Conservation (phyloP, 805 yeast species). For the Hemisphaericaspora nanyangensis region DNA sequence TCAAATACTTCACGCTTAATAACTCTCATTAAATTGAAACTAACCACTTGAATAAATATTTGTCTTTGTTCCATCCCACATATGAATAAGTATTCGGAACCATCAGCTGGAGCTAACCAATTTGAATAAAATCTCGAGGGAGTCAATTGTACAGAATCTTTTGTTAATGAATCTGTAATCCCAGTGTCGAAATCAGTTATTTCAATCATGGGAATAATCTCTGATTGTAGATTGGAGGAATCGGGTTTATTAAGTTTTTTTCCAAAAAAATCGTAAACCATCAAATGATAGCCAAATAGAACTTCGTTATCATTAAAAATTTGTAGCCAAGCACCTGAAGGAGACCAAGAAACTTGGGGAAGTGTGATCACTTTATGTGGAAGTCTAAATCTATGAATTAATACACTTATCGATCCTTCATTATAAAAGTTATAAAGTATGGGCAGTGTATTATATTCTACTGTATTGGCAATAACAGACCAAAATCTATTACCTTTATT, state of each 20-base stretch:
- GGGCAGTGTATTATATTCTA: conserved; percentile 17
- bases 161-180: background rate
- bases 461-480: conserved; percentile 26
- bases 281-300: conserved; percentile 26
- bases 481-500: conserved; percentile 19
- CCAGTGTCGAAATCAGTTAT: background rate
- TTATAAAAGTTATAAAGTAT: conserved; percentile 28
- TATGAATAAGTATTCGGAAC: background rate
- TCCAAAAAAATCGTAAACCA: conserved; percentile 1
- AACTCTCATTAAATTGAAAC: background rate
- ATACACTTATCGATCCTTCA: conserved; percentile 27
- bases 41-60: background rate
- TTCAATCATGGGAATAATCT: background rate
- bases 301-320: conserved; percentile 19
- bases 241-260: too few relatives aligned
- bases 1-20: background rate
- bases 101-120: background rate
- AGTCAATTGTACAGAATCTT: background rate
- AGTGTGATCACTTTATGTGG: conserved; percentile 13
- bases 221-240: background rate
- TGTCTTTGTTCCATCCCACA: background rate
- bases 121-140: background rate
- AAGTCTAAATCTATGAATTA: conserved; percentile 15
- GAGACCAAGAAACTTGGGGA: conserved; percentile 27
- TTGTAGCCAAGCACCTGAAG: conserved; percentile 32